Evolutionary conservation across 768 basidiomycete species (phyloP).

Genomic region (Podaxis sp.): DNA sequence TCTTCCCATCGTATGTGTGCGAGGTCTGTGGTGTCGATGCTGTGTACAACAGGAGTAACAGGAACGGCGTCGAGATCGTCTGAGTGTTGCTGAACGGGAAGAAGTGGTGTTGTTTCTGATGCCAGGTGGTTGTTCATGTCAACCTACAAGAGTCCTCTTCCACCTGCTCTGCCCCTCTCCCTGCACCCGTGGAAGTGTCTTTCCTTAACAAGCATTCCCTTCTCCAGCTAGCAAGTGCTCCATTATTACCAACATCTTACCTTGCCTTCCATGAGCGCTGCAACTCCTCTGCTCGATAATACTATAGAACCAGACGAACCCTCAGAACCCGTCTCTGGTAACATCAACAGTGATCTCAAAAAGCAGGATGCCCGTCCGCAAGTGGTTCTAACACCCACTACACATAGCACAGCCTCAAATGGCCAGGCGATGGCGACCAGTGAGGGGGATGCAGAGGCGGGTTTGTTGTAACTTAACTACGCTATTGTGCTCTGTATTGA

Average conservation of each 20-base stretch:
- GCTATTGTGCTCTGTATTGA: neutral
- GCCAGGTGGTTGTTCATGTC: neutral
- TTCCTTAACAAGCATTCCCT: neutral
- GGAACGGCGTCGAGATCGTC: neutral
- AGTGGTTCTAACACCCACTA: slow-evolving; percentile 57
- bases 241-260: neutral
- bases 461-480: slow-evolving; percentile 30
- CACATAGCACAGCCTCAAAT: slow-evolving; percentile 25
- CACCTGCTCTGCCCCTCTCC: neutral
- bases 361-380: slow-evolving; percentile 16
- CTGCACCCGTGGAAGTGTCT: neutral
- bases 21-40: slow-evolving; percentile 18
- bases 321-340: slow-evolving; percentile 29
- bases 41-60: slow-evolving; percentile 16
- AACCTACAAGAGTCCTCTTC: neutral
- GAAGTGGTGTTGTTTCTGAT: slow-evolving; percentile 7
- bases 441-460: slow-evolving; percentile 71
- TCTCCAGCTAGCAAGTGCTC: neutral
- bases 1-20: slow-evolving; percentile 3
- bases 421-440: slow-evolving; percentile 42
- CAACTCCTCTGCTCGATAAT: slow-evolving; percentile 58
- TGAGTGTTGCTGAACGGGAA: neutral
- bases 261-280: slow-evolving; percentile 45
- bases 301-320: slow-evolving; percentile 88
- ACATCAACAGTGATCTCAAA: slow-evolving; percentile 26